A percentile compares a stretch with the other conserved stretches of the same genome.
Conservation (phyloP, 305 asterid genomes). For the Fraxinus dipetala region DNA sequence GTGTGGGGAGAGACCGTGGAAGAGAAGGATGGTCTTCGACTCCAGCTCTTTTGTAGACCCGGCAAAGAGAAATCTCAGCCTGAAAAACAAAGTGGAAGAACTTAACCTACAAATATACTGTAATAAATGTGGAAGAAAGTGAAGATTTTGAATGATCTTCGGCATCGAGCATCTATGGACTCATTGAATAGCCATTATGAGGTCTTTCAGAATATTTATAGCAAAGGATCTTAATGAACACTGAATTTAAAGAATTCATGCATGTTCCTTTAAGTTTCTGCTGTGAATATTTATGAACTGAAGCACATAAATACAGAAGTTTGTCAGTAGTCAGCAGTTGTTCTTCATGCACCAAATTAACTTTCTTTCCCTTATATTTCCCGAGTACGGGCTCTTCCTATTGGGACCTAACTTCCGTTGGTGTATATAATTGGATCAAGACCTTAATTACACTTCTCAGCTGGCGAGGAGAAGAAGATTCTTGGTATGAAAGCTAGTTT, state of each 20-base stretch:
- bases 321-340: conserved; percentile 22
- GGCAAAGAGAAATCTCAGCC: conserved; percentile 73
- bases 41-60: conserved; percentile 69
- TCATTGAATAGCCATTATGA: conserved; percentile 4
- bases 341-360: conserved; percentile 4
- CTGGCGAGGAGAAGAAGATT: background rate
- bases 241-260: conserved; percentile 22
- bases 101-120: background rate
- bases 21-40: conserved; percentile 67
- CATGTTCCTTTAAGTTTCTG: conserved; percentile 6
- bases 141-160: background rate
- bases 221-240: conserved; percentile 2
- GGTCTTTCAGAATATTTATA: conserved; percentile 15
- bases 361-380: background rate
- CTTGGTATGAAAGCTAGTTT: background rate
- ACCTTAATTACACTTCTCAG: background rate
- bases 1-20: conserved; percentile 44
- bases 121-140: background rate
- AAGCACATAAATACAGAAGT: conserved; percentile 6
- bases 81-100: conserved; percentile 19
- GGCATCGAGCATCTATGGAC: background rate
- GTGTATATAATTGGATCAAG: background rate
- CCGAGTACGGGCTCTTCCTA: background rate
- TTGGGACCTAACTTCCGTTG: background rate
- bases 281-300: conserved; percentile 17